Base-by-base conservation (phyloP, 2,329 filamentous ascomycete species). In the Trichocomaceae sp. region DNA sequence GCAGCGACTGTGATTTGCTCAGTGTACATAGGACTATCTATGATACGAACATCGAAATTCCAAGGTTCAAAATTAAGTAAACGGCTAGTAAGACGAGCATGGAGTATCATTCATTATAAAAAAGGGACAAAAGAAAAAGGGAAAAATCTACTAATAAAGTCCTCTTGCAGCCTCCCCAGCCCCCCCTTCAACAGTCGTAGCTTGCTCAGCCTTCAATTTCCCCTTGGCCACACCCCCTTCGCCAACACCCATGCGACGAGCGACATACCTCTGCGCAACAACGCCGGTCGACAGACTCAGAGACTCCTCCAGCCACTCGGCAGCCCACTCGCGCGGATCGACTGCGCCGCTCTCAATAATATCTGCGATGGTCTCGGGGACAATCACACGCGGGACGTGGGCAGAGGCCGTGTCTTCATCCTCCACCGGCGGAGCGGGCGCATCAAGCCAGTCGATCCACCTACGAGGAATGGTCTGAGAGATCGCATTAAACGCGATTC, bases 281-380 rank as follows among this genome's bases (percentile, higher is more conserved):
- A 96, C 77, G 17, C 93, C 92, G 0, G 95, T 82, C 3, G 84
- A 82, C 48, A 97, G 76, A 41, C 79, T 83, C 31, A 99, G 78
- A 0, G 85, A 76, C 74, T 97, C 92, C 74, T 97, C 92, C 47
- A 99, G 81, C 93, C 93, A 99, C 72, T 97, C 93, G 2, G 91
- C 87, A 37, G 96, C 88, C 93, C 93, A 99, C 71, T 99, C 93
- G 56, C 93, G 81, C 0, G 93, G 93, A 66, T 99, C 93, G 2
- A 97, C 89, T 9, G 83, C 84, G 15, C 84, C 84, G 50, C 73
- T 77, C 54, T 81, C 76, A 49, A 99, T 83, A 59, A 97, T 95
- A 61, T 92, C 88, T 20, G 82, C 80, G 63, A 99, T 96, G 66
- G 91, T 90, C 26, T 89, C 86, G 0, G 93, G 92, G 33, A 91